Conservation (phyloP, 1,284 basidiomycete species). For the Fomitopsis schrenkii region DNA sequence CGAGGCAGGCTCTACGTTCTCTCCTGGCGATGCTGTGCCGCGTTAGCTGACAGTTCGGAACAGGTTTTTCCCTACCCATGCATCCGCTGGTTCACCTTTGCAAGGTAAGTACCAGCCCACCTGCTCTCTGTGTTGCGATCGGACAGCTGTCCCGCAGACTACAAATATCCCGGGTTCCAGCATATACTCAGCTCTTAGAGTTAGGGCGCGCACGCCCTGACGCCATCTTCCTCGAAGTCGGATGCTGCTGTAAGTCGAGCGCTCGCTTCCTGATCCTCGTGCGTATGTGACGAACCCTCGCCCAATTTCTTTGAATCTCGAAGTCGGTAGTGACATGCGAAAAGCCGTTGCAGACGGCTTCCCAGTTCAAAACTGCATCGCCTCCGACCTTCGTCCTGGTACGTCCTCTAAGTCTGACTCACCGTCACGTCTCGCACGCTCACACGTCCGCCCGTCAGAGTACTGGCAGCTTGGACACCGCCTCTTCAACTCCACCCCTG, state of each 20-base stretch:
- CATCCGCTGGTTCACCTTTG: neutral
- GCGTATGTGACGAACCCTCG: neutral
- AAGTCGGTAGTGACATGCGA: slow-evolving; percentile 40
- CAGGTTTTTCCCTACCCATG: neutral
- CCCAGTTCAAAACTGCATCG: slow-evolving; percentile 29
- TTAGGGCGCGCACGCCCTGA: slow-evolving; percentile 31
- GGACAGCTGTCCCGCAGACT: slow-evolving; percentile 12
- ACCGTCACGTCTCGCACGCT: neutral
- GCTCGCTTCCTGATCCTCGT: neutral
- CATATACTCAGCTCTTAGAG: slow-evolving; percentile 35
- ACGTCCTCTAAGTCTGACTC: slow-evolving; percentile 3
- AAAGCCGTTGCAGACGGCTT: slow-evolving; percentile 37
- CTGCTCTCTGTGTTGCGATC: neutral
- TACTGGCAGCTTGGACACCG: slow-evolving; percentile 23
- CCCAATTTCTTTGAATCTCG: neutral
- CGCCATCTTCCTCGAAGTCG: slow-evolving; percentile 41
- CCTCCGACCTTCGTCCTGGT: slow-evolving; percentile 29
- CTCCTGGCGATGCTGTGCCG: no score
- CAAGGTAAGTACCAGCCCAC: neutral
- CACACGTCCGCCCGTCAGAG: neutral
- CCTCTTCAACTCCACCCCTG: slow-evolving; percentile 28
- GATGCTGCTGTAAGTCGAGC: slow-evolving; percentile 41
- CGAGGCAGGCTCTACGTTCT: neutral
- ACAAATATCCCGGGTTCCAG: slow-evolving; percentile 31
- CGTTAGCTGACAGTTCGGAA: no score